phyloP scores from a whole-genome alignment of 1,139 yeast genomes.

The Protomyces pachydermus region DNA sequence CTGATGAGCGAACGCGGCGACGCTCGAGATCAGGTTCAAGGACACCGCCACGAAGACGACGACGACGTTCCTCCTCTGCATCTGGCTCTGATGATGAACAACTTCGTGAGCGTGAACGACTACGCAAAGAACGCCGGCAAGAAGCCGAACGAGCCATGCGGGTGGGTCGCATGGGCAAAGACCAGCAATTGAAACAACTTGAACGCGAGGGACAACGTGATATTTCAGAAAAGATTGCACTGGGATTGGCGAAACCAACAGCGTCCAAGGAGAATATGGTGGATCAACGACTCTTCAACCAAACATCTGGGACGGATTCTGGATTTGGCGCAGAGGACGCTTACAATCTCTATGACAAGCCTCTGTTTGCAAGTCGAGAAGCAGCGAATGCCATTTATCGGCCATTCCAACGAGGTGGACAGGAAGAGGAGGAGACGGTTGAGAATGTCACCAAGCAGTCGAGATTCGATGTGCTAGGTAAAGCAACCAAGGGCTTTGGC shows the following conservation, averaged over 20 bases:
- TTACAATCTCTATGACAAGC: slow-evolving; percentile 53
- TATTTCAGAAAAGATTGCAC: slow-evolving; percentile 51
- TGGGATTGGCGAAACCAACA: slow-evolving; percentile 49
- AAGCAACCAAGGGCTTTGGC: slow-evolving; percentile 35
- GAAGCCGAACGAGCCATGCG: slow-evolving; percentile 49
- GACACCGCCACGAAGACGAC: slow-evolving; percentile 19
- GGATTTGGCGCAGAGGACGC: slow-evolving; percentile 43
- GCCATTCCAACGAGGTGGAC: slow-evolving; percentile 37
- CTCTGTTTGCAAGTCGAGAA: slow-evolving; percentile 52
- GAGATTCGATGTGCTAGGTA: slow-evolving; percentile 41
- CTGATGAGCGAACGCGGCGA: neutral
- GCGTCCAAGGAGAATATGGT: slow-evolving; percentile 45
- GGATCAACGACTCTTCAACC: slow-evolving; percentile 53
- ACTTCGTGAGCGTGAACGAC: slow-evolving; percentile 40
- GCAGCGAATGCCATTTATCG: slow-evolving; percentile 51
- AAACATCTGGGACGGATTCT: slow-evolving; percentile 34
- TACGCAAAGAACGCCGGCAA: slow-evolving; percentile 46
- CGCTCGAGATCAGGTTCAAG: slow-evolving; percentile 7
- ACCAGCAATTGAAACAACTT: slow-evolving; percentile 44
- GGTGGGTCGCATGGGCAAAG: slow-evolving; percentile 47
- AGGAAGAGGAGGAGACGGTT: slow-evolving; percentile 38
- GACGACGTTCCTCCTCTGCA: slow-evolving; percentile 7
- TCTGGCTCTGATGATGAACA: slow-evolving; percentile 32
- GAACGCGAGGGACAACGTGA: slow-evolving; percentile 50
- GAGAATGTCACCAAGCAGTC: slow-evolving; percentile 39